phyloP scores from a whole-genome alignment of 352 stramenopile species.

The Globisporangium spinosum region DNA sequence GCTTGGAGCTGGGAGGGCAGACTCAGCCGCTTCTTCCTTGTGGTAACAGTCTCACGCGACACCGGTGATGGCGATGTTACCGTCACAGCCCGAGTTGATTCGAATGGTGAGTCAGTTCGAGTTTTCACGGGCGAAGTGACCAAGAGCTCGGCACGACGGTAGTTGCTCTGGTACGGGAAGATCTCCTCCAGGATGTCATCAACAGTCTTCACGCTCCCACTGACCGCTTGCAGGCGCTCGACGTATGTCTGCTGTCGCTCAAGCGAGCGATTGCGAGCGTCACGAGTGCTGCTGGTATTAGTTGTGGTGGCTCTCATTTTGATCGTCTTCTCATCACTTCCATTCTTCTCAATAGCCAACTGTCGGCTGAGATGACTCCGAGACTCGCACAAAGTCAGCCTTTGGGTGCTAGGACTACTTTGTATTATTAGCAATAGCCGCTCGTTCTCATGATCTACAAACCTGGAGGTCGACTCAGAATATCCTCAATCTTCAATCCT shows the following conservation, averaged over 20 bases:
- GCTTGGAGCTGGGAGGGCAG: slow-evolving; percentile 9
- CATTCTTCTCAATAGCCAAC: neutral
- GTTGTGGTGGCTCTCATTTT: neutral
- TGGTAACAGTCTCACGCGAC: neutral
- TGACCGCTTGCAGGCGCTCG: slow-evolving; percentile 21
- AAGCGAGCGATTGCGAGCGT: neutral
- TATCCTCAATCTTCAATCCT: slow-evolving; percentile 20
- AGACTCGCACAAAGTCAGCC: neutral
- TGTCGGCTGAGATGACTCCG: neutral
- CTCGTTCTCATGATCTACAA: neutral
- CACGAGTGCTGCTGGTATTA: neutral
- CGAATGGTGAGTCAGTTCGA: neutral
- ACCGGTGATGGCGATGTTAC: neutral
- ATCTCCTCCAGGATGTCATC: slow-evolving; percentile 32
- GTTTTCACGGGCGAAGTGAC: slow-evolving; percentile 3
- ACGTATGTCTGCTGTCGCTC: slow-evolving; percentile 17
- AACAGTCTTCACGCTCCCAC: slow-evolving; percentile 24
- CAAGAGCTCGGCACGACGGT: slow-evolving; percentile 21
- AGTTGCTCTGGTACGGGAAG: slow-evolving; percentile 29
- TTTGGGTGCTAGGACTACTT: neutral
- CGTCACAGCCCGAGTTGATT: neutral
- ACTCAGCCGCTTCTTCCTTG: slow-evolving; percentile 18
- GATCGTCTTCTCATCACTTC: neutral
- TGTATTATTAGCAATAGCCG: neutral
- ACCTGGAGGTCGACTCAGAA: neutral